Base-by-base conservation (phyloP, 495 filamentous ascomycete species). In the Penicillium antarcticum region DNA sequence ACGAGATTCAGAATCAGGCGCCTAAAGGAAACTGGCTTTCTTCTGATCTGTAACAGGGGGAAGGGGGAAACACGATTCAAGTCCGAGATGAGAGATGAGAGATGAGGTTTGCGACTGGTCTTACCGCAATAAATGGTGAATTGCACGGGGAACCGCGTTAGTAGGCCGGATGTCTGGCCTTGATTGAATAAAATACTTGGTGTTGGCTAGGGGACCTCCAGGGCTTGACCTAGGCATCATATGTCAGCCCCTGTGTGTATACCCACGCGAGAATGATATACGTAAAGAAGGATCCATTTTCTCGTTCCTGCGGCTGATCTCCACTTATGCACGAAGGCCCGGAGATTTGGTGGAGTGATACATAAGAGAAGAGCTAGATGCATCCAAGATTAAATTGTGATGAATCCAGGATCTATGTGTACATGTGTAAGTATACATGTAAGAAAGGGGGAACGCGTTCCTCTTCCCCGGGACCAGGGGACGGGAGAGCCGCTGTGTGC, bases 401-500 rank as follows among this genome's bases (percentile, higher is more conserved):
- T 52, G 51, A 42, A 57, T 63, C 60, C 26, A 9, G 7, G 10
- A 14, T 19, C 37, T 36, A 51, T 38, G 37, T 17, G 12, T n/a
- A 33, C 26, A n/a, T 4, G 1, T 45, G 18, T 11, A 45, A 45
- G 23, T 18, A 52, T 60, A 65, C 62, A 56, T 51, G 58, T 64
- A 65, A 47, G 55, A 61, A 58, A 49, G 51, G 53, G 57, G 60
- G 36, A 52, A 58, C 56, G 45, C 55, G 58, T 64, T 57, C 66
- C 64, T 68, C 56, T 60, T 60, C 61, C 58, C 60, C 62, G 61
- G 61, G 52, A 52, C 57, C 52, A 56, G 32, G 66, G 62, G 57
- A 64, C 63, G 67, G 69, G 65, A 68, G 65, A 70, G 69, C 65
- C 67, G 63, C 63, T 57, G 47, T 56, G 47, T 56, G 48, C 57